A percentile compares a stretch with the other conserved stretches of the same genome.
Conservation (phyloP, 768 basidiomycete genomes). For the Serendipita vermifera region DNA sequence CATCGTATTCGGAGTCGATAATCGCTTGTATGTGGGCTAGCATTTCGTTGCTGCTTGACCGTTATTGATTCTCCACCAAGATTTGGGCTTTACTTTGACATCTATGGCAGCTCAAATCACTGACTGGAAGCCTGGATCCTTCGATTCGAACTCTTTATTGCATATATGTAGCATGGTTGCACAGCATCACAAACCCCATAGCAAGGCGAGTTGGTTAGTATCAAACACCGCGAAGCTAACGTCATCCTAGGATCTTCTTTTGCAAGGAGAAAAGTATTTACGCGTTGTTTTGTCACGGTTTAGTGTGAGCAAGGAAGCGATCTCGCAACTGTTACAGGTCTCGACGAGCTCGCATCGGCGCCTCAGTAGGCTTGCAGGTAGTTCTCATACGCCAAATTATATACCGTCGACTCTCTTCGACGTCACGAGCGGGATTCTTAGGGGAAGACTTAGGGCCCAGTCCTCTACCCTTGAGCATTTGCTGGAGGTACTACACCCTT, state of each 20-base stretch:
- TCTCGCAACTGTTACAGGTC: constrained; percentile 38
- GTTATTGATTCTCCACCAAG: constrained; percentile 25
- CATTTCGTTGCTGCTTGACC: not conserved
- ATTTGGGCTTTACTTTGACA: constrained; percentile 41
- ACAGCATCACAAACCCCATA: constrained; percentile 45
- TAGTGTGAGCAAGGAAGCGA: constrained; percentile 29
- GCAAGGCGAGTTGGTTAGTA: constrained; percentile 30
- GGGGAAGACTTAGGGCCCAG: constrained; percentile 37
- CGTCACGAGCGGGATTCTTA: constrained; percentile 39
- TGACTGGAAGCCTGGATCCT: constrained; percentile 35
- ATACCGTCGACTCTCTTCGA: constrained; percentile 37
- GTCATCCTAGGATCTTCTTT: constrained; percentile 41
- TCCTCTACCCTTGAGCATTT: constrained; percentile 38
- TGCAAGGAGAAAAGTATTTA: constrained; percentile 47
- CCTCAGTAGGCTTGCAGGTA: constrained; percentile 19
- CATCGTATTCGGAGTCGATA: constrained; percentile 38
- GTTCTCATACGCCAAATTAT: constrained; percentile 21
- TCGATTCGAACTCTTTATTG: constrained; percentile 48
- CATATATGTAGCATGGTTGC: constrained; percentile 38
- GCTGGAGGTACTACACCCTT: constrained; percentile 35
- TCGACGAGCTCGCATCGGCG: constrained; percentile 31
- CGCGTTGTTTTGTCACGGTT: constrained; percentile 41
- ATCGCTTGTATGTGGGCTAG: constrained; percentile 37
- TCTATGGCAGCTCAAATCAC: constrained; percentile 43
- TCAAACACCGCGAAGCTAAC: constrained; percentile 9